A percentile compares a stretch with the other conserved stretches of the same genome.
Conservation (phyloP, 352 stramenopile species). For the Phytopythium litorale region DNA sequence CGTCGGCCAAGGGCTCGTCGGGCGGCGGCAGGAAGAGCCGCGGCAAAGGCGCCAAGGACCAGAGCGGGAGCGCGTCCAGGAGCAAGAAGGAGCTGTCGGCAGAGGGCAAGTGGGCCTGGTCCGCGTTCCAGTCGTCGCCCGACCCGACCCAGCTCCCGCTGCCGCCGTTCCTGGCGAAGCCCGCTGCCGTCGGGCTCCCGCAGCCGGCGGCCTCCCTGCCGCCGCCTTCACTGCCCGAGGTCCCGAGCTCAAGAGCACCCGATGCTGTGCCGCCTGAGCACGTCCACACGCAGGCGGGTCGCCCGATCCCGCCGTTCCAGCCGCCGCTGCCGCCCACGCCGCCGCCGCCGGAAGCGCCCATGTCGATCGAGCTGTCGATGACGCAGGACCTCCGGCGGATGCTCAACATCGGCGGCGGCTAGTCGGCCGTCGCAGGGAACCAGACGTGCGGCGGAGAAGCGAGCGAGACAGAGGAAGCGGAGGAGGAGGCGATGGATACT, state of each 20-base stretch:
- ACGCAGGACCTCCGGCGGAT: constrained; percentile 74
- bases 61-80: constrained; percentile 27
- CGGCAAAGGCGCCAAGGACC: constrained; percentile 14
- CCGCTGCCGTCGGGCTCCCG: background rate
- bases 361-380: constrained; percentile 70
- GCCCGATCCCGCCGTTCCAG: constrained; percentile 17
- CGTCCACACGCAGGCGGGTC: constrained; percentile 6
- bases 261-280: background rate
- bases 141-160: constrained; percentile 69
- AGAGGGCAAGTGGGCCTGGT: constrained; percentile 78
- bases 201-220: constrained; percentile 11
- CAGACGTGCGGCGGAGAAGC: too few relatives aligned
- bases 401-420: constrained; percentile 70
- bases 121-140: constrained; percentile 77
- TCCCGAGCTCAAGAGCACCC: background rate
- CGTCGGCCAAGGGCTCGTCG: background rate
- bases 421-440: background rate
- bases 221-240: constrained; percentile 16
- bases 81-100: constrained; percentile 51
- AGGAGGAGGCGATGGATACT: background rate
- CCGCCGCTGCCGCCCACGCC: constrained; percentile 25
- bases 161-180: constrained; percentile 56
- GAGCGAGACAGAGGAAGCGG: too few relatives aligned
- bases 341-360: constrained; percentile 32
- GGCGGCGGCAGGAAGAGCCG: constrained; percentile 31